Evolutionary conservation across 1,284 basidiomycete genomes (phyloP).

Genomic region (Coniophora puteana): DNA sequence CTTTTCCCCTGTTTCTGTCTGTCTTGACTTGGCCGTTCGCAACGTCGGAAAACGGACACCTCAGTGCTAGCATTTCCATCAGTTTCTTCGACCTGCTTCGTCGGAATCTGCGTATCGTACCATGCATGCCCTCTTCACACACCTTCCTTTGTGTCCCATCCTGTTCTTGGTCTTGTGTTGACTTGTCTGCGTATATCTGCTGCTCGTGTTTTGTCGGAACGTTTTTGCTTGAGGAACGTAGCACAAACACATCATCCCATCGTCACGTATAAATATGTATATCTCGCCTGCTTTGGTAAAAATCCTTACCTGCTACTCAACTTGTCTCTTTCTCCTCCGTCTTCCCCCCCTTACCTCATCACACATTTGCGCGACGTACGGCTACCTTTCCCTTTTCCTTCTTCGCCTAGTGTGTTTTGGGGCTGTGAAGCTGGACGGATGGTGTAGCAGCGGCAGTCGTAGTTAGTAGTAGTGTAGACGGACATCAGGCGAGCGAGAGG

Average conservation of each 20-base stretch:
- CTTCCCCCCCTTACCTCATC: too few species aligned
- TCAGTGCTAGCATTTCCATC: slow-evolving; percentile 6
- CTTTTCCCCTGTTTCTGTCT: slow-evolving; percentile 11
- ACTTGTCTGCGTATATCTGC: too few species aligned
- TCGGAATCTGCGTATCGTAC: slow-evolving; percentile 24
- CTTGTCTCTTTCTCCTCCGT: slow-evolving; percentile 4
- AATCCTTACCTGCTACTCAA: too few species aligned
- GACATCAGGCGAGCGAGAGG: slow-evolving; percentile 28
- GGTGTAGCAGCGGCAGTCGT: slow-evolving; percentile 23
- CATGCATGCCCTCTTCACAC: slow-evolving; percentile 10
- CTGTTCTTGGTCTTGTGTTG: too few species aligned
- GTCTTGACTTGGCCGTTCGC: slow-evolving; percentile 4
- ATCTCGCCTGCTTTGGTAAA: too few species aligned
- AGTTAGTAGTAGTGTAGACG: slow-evolving; percentile 20
- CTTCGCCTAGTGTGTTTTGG: background rate
- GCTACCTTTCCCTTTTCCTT: too few species aligned
- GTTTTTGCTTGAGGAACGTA: too few species aligned
- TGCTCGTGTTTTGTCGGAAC: too few species aligned
- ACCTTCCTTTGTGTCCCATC: too few species aligned
- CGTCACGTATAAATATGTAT: too few species aligned
- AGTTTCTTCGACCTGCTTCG: background rate
- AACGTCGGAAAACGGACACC: slow-evolving; percentile 7
- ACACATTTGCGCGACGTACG: too few species aligned
- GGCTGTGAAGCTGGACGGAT: background rate
- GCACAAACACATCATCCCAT: too few species aligned